These are phyloP conservation scores for Paxillus involutus DNA, from an alignment of 768 basidiomycete genomes.

Conservation along the genomic window DNA sequence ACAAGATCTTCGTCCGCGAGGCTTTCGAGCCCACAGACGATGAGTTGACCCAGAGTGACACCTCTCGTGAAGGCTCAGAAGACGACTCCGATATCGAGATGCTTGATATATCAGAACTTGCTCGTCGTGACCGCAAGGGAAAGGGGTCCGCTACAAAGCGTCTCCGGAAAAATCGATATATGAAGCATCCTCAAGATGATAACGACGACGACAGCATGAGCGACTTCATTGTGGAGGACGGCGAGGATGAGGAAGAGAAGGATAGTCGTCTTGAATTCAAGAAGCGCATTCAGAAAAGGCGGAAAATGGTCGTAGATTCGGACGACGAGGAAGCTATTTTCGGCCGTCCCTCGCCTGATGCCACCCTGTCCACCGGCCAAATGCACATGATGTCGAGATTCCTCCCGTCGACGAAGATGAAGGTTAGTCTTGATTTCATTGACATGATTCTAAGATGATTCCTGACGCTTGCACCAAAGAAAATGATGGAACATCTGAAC, in stretches of 20 bases:
- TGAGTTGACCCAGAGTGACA: constrained; percentile 29
- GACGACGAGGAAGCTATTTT: constrained; percentile 47
- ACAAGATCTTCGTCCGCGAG: constrained; percentile 50
- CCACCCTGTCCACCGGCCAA: constrained; percentile 30
- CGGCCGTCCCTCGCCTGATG: constrained; percentile 30
- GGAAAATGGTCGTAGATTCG: constrained; percentile 42
- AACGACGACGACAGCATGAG: constrained; percentile 46
- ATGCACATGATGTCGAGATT: constrained; percentile 53
- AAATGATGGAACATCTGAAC: constrained; percentile 58
- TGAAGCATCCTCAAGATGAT: constrained; percentile 23
- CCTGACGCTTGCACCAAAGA: constrained; percentile 26
- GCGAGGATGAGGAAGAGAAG: constrained; percentile 57
- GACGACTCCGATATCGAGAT: constrained; percentile 34
- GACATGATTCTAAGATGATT: background rate
- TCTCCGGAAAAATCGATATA: constrained; percentile 19
- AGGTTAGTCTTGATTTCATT: constrained; percentile 36
- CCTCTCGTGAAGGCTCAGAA: constrained; percentile 17
- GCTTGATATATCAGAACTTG: constrained; percentile 24
- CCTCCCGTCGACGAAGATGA: constrained; percentile 75
- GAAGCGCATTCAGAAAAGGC: constrained; percentile 37
- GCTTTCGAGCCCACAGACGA: constrained; percentile 63
- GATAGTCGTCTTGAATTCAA: constrained; percentile 41
- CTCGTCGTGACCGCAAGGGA: constrained; percentile 5
- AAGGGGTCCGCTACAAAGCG: constrained; percentile 28
- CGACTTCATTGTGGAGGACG: constrained; percentile 53